Percentiles rank a stretch among this genome's conserved stretches.
These are phyloP conservation scores for Cryptococcus sp. DNA, from an alignment of 1,284 basidiomycete species.

Conservation along the genomic window DNA sequence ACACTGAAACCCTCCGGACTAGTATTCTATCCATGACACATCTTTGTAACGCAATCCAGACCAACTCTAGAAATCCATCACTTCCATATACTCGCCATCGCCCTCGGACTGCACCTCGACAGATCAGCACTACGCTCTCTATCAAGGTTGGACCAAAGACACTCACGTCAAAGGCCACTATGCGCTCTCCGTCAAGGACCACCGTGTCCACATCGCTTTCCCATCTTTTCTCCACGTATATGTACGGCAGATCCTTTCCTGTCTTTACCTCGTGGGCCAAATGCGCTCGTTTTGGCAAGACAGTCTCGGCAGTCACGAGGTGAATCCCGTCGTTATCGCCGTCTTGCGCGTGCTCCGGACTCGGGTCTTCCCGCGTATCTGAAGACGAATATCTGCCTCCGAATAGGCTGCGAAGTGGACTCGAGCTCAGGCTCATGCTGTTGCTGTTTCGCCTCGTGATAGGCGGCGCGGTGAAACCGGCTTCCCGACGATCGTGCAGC, in stretches of 20 bases:
- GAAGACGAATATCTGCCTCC: not conserved
- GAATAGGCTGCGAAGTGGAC: not conserved
- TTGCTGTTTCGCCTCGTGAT: not conserved
- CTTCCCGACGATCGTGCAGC: slow-evolving; percentile 20
- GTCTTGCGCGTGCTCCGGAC: slow-evolving; percentile 8
- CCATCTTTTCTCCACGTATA: slow-evolving; percentile 25
- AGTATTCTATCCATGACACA: not conserved
- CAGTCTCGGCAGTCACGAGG: slow-evolving; percentile 34
- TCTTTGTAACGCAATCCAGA: not conserved
- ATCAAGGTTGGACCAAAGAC: not conserved
- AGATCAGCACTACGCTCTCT: not conserved
- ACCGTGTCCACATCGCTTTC: slow-evolving; percentile 27
- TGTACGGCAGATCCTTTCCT: slow-evolving; percentile 42
- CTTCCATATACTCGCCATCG: slow-evolving; percentile 16
- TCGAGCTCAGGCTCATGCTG: not conserved
- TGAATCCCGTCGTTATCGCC: slow-evolving; percentile 26
- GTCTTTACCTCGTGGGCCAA: slow-evolving; percentile 24
- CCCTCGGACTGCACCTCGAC: slow-evolving; percentile 6
- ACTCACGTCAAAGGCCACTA: slow-evolving; percentile 44
- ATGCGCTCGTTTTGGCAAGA: slow-evolving; percentile 13
- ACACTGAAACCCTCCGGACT: not conserved
- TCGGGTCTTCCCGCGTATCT: not conserved
- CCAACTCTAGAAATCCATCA: slow-evolving; percentile 35
- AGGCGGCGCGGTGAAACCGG: not conserved
- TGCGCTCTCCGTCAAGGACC: slow-evolving; percentile 48